These are phyloP conservation scores for Telfairia occidentalis DNA, from an alignment of 331 rosid genomes.

Conservation along the genomic window DNA sequence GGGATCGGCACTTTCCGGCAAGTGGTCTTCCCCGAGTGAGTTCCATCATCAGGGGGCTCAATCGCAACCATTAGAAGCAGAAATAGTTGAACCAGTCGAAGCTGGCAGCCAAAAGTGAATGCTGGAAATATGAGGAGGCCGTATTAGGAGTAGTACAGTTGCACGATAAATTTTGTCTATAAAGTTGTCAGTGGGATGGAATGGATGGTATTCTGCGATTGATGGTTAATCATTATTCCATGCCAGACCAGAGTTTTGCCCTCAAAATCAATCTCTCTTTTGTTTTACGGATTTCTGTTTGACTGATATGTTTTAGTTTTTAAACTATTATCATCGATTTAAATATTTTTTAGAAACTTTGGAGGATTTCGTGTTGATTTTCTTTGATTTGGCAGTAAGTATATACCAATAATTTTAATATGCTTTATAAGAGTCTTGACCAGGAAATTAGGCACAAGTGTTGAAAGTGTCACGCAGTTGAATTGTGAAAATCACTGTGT, in stretches of 20 bases:
- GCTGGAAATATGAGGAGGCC: background rate
- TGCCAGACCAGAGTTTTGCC: background rate
- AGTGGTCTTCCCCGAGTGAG: constrained; percentile 45
- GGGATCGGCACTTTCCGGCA: constrained; percentile 69
- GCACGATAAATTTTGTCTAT: background rate
- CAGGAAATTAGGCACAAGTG: background rate
- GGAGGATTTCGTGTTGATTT: background rate
- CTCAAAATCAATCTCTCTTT: background rate
- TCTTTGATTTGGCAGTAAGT: background rate
- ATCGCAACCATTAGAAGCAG: constrained; percentile 23
- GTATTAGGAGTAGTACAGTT: background rate
- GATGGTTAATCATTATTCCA: background rate
- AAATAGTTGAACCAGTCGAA: constrained; percentile 87
- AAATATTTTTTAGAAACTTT: background rate
- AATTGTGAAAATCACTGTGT: background rate
- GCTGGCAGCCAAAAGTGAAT: constrained; percentile 47
- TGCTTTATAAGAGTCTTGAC: background rate
- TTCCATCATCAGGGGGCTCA: constrained; percentile 20
- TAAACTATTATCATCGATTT: background rate
- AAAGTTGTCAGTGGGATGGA: background rate
- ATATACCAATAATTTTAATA: background rate
- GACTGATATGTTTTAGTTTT: background rate
- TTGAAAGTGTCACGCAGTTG: background rate
- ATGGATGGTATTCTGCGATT: background rate
- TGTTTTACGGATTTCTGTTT: background rate